Conservation (phyloP, 306 rosid genomes). For the Benincasa hispida region DNA sequence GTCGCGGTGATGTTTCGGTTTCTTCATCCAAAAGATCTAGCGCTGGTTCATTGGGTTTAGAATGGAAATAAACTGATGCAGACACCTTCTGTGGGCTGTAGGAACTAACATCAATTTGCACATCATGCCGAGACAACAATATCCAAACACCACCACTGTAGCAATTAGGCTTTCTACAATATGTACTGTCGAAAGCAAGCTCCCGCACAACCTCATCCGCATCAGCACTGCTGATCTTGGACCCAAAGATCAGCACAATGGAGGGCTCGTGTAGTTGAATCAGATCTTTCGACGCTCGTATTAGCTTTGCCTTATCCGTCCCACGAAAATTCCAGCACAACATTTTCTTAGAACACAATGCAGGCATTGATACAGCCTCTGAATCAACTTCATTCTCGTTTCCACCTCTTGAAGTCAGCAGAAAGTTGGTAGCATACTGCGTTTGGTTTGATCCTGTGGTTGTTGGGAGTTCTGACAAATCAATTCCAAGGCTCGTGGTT, state of each 20-base stretch:
- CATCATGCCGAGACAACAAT: not conserved
- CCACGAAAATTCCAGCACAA: not conserved
- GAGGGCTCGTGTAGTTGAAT: not conserved
- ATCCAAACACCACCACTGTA: not conserved
- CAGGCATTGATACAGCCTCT: not conserved
- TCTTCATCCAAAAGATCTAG: no score
- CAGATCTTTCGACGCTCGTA: not conserved
- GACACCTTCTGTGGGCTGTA: not conserved
- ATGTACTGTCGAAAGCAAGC: not conserved
- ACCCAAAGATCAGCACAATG: not conserved
- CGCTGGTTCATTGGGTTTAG: not conserved
- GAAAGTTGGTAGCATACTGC: not conserved
- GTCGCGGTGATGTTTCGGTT: no score
- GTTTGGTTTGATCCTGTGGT: not conserved
- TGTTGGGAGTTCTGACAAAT: not conserved
- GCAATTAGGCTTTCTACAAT: not conserved
- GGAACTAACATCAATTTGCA: not conserved
- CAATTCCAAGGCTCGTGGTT: not conserved
- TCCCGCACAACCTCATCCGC: not conserved
- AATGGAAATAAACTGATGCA: not conserved
- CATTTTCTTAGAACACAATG: not conserved
- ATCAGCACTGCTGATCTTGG: conserved; percentile 1
- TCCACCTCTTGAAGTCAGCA: not conserved
- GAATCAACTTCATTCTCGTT: not conserved
- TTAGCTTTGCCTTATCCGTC: not conserved